A percentile compares a stretch with the other conserved stretches of the same genome.
Conservation (phyloP, 768 basidiomycete genomes). For the Chalciporus sphaerocephalus region DNA sequence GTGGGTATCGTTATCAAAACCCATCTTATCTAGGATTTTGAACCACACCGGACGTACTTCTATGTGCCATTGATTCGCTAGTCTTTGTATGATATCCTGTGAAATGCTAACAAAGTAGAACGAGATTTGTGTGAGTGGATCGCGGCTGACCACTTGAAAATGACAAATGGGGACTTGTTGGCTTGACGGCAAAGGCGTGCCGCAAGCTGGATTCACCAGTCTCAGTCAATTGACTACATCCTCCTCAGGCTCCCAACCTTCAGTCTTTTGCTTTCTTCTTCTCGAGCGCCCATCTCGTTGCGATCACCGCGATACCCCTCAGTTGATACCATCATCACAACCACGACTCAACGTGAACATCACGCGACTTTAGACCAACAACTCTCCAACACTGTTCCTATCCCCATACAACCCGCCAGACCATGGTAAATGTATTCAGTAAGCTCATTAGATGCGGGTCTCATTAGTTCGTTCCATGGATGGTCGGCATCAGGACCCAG, state of each 20-base stretch:
- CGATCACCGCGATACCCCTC: constrained; percentile 7
- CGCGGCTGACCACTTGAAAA: constrained; percentile 27
- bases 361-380: constrained; percentile 12
- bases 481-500: constrained; percentile 78
- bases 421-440: constrained; percentile 19
- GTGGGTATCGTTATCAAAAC: no score
- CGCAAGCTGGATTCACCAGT: constrained; percentile 4
- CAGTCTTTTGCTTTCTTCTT: constrained; percentile 8
- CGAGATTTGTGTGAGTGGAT: no score
- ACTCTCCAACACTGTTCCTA: not conserved
- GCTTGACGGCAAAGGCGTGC: constrained; percentile 16
- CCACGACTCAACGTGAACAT: constrained; percentile 2
- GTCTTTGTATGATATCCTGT: not conserved
- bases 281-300: constrained; percentile 1
- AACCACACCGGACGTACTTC: no score
- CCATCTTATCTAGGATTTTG: no score
- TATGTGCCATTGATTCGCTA: not conserved
- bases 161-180: constrained; percentile 19
- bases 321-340: not conserved
- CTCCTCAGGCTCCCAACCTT: not conserved
- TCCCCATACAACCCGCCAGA: constrained; percentile 1
- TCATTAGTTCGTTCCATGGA: constrained; percentile 42
- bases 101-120: not conserved
- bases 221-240: constrained; percentile 12
- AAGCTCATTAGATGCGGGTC: constrained; percentile 1